Base-by-base conservation (phyloP, 1,284 basidiomycete genomes). In the Cutaneotrichosporon spelunceum region DNA sequence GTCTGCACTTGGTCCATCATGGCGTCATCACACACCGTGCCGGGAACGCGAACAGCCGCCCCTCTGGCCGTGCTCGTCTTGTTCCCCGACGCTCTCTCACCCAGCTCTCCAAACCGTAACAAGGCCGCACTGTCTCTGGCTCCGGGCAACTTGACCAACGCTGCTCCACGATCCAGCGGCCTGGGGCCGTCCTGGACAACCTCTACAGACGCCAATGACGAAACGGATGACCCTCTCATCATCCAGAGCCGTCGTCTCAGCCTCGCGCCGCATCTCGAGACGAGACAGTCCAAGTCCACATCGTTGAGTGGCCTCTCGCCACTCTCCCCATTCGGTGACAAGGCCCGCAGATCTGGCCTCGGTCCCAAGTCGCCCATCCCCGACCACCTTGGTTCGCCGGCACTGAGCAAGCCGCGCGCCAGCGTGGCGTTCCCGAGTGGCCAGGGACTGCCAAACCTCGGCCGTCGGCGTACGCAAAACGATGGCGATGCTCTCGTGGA, bases 401-500 rank as follows among this genome's bases (percentile, higher is more conserved):
- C 53, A 0, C 54, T 53, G n/a, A 49, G 47, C 44, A 34, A 49
- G 26, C 61, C 60, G 13, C 58, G 64, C 57, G 72, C 62, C 39
- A 75, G 73, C 63, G 59, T 75, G n/a, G 73, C 73, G 2, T 48
- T 68, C 8, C 66, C 68, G 3, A 57, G 58, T 23, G 65, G 69
- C 16, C 58, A 59, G 47, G 62, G 63, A 4, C 49, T 65, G 21
- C 57, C 59, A 2, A 53, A 62, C 4, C 14, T 47, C 11, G 62
- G 56, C 4, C 66, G 64, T 44, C 63, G 57, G 21, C 64, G 73
- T 53, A 70, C 72, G 1, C 75, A 75, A 21, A 74, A 72, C 68
- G 77, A 77, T 49, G 78, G 75, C 1, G 78, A 79, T 53, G 75
- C 77, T 62, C 66, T 79, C 2, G 75, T 78, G 10, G 68, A 67